A percentile compares a stretch with the other conserved stretches of the same genome.
Evolutionary conservation across 345 rosid species (phyloP).

Genomic region (Gossypium stocksii): DNA sequence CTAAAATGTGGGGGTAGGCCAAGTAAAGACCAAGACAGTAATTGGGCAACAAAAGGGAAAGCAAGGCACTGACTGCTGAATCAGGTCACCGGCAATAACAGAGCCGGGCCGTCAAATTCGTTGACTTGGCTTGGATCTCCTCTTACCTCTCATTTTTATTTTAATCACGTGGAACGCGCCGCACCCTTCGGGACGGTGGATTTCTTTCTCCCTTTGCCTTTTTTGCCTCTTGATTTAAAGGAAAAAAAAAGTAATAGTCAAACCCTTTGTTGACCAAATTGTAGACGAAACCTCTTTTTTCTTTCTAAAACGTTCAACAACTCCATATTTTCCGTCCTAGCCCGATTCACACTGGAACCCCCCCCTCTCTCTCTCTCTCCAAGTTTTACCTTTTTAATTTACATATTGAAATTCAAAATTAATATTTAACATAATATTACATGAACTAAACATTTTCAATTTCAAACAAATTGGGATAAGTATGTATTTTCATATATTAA

Average conservation of each 20-base stretch:
- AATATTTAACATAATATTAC: too few species aligned
- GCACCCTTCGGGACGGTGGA: slow-evolving; percentile 66
- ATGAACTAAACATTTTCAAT: too few species aligned
- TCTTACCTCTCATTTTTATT: background rate
- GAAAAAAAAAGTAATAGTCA: slow-evolving; percentile 34
- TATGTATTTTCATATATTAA: too few species aligned
- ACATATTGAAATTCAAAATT: too few species aligned
- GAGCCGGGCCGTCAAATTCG: slow-evolving; percentile 84
- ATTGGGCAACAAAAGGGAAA: slow-evolving; percentile 27
- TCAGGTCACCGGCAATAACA: slow-evolving; percentile 43
- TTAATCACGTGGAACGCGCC: slow-evolving; percentile 82
- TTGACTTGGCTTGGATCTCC: slow-evolving; percentile 45
- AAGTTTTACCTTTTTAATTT: too few species aligned
- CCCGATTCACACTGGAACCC: too few species aligned
- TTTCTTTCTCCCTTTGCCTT: slow-evolving; percentile 8
- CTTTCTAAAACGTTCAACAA: background rate
- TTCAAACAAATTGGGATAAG: too few species aligned
- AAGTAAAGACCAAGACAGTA: background rate
- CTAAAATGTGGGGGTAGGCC: slow-evolving; percentile 20
- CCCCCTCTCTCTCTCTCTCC: too few species aligned
- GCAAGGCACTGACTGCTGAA: slow-evolving; percentile 24
- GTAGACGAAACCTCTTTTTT: slow-evolving; percentile 22
- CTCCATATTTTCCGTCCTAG: too few species aligned
- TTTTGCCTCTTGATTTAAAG: background rate
- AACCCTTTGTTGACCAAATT: slow-evolving; percentile 45